Evolutionary conservation across 2,329 filamentous ascomycete species (phyloP).

Genomic region (Neonectria neomacrospora): DNA sequence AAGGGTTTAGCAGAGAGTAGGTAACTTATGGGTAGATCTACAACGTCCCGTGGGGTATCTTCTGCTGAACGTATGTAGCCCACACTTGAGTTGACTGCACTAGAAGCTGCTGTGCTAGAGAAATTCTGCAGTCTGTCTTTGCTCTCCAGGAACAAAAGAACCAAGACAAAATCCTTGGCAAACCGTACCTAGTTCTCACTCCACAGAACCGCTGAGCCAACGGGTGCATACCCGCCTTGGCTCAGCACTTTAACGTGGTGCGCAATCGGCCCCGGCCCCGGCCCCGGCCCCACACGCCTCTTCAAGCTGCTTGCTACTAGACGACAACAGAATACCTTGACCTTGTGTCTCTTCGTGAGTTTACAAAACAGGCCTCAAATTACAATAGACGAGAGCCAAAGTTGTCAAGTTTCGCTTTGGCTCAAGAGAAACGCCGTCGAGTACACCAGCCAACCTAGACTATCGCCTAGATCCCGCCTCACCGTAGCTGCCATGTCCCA

Average conservation of each 20-base stretch:
- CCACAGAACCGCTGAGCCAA: background rate
- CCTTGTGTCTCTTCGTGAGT: background rate
- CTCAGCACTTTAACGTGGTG: background rate
- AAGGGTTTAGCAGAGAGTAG: background rate
- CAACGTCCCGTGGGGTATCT: too few relatives aligned
- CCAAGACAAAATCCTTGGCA: too few relatives aligned
- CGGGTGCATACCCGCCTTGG: background rate
- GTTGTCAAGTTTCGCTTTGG: background rate
- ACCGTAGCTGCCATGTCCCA: slow-evolving; percentile 15
- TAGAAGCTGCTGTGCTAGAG: background rate
- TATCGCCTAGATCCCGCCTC: background rate
- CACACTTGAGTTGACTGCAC: background rate
- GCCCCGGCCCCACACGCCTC: background rate
- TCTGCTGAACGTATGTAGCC: background rate
- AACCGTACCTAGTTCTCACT: too few relatives aligned
- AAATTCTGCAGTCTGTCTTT: background rate
- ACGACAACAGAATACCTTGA: background rate
- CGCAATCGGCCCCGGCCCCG: background rate
- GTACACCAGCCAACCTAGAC: background rate
- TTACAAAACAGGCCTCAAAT: background rate
- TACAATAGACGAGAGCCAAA: background rate
- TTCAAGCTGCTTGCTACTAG: too few relatives aligned
- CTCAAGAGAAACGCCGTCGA: background rate
- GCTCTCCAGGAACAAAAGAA: background rate
- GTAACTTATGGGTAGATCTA: too few relatives aligned